Percentiles rank a stretch among this genome's conserved stretches.
Evolutionary conservation across 2,329 filamentous ascomycete genomes (phyloP).

Genomic region (Beauveria rudraprayagi): DNA sequence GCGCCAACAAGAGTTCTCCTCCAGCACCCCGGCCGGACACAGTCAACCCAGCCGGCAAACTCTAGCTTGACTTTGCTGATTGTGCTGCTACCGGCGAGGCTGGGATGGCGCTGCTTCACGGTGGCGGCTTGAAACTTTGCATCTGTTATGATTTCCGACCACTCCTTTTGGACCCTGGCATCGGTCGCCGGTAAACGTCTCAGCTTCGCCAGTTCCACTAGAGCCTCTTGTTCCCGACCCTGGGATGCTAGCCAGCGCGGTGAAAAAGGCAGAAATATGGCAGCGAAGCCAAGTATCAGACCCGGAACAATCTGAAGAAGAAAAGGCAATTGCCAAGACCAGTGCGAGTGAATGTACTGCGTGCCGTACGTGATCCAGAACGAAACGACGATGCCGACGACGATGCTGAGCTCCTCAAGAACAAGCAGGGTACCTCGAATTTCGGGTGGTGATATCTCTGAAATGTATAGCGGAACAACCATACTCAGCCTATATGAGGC

Average conservation of each 20-base stretch:
- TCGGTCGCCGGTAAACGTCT: constrained; percentile 17
- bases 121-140: constrained; percentile 18
- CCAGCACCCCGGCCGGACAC: constrained; percentile 41
- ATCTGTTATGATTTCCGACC: constrained; percentile 20
- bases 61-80: constrained; percentile 35
- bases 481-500: not conserved
- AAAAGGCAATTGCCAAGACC: constrained; percentile 24
- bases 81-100: constrained; percentile 26
- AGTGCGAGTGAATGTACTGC: constrained; percentile 18
- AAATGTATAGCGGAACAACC: constrained; percentile 33
- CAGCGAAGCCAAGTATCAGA: constrained; percentile 18
- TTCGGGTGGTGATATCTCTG: constrained; percentile 39
- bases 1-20: constrained; percentile 37
- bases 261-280: constrained; percentile 20
- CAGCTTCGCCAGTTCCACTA: constrained; percentile 17
- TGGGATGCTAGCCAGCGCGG: constrained; percentile 22
- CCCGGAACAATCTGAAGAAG: constrained; percentile 22
- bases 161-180: constrained; percentile 17
- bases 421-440: constrained; percentile 39
- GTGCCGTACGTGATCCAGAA: constrained; percentile 26
- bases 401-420: constrained; percentile 29
- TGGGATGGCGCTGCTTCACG: constrained; percentile 25
- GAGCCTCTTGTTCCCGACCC: constrained; percentile 19
- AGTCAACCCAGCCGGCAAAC: constrained; percentile 39
- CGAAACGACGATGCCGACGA: constrained; percentile 23